These are phyloP conservation scores for Pythium dissotocum DNA, from an alignment of 352 stramenopile species.

Conservation along the genomic window DNA sequence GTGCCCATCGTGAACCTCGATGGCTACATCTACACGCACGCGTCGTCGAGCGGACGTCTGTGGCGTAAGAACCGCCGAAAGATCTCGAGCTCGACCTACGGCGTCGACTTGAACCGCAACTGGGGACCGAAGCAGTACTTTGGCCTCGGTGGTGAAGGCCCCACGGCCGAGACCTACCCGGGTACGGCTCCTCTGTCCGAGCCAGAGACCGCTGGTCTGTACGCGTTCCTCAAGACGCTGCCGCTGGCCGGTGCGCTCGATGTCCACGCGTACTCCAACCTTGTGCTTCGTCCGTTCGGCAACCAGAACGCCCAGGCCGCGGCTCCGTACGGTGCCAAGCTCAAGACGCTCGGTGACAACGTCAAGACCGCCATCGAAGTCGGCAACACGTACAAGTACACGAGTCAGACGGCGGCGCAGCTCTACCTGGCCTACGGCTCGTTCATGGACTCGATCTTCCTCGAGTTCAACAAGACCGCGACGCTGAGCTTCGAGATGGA, in stretches of 20 bases:
- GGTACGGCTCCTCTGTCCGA: background rate
- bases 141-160: background rate
- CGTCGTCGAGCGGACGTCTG: background rate
- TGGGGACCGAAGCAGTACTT: background rate
- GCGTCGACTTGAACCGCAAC: background rate
- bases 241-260: background rate
- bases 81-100: background rate
- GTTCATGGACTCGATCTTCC: background rate
- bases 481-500: slow-evolving; percentile 2
- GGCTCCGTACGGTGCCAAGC: slow-evolving; percentile 26
- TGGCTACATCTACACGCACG: background rate
- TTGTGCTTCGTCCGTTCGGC: slow-evolving; percentile 27
- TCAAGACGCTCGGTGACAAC: slow-evolving; percentile 23
- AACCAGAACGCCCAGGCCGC: slow-evolving; percentile 11
- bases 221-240: background rate
- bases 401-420: slow-evolving; percentile 10
- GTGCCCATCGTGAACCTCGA: background rate
- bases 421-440: background rate
- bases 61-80: background rate
- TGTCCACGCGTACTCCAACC: background rate
- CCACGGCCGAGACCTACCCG: background rate
- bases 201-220: background rate
- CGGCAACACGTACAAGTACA: slow-evolving; percentile 1
- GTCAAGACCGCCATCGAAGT: slow-evolving; percentile 4
- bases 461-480: background rate